These are phyloP conservation scores for Neopestalotiopsis sp. DNA, from an alignment of 2,329 filamentous ascomycete genomes.

Conservation along the genomic window DNA sequence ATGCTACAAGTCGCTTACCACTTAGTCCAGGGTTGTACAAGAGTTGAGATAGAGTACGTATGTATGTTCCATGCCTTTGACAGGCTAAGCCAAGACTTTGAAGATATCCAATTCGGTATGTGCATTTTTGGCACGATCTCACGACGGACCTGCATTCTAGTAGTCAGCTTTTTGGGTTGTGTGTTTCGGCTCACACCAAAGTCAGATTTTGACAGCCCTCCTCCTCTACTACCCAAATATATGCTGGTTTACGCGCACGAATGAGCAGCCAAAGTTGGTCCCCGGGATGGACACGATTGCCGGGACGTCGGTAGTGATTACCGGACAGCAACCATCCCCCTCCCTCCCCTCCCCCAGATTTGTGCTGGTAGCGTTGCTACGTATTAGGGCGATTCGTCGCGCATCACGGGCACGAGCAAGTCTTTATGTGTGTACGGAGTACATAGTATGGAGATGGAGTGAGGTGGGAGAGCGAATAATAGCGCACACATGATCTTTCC, in stretches of 20 bases:
- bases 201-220: neutral
- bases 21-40: too few species aligned
- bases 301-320: slow-evolving; percentile 10
- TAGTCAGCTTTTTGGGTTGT: too few species aligned
- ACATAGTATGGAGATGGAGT: neutral
- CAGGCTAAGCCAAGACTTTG: too few species aligned
- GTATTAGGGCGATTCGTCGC: neutral
- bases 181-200: too few species aligned
- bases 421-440: neutral
- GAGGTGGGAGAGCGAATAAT: neutral
- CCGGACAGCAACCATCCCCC: neutral
- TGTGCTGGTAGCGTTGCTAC: neutral
- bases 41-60: too few species aligned
- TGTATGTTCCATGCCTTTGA: too few species aligned
- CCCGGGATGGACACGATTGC: neutral
- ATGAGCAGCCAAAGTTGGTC: neutral
- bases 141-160: too few species aligned
- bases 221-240: neutral
- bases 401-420: neutral
- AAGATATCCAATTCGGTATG: too few species aligned
- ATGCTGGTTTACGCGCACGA: slow-evolving; percentile 1
- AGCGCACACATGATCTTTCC: neutral
- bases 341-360: neutral
- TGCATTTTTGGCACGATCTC: too few species aligned
- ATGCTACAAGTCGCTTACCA: too few species aligned